Percentiles rank a stretch among this genome's conserved stretches.
These are phyloP conservation scores for Pythium coloratum DNA, from an alignment of 352 stramenopile species.

Conservation along the genomic window DNA sequence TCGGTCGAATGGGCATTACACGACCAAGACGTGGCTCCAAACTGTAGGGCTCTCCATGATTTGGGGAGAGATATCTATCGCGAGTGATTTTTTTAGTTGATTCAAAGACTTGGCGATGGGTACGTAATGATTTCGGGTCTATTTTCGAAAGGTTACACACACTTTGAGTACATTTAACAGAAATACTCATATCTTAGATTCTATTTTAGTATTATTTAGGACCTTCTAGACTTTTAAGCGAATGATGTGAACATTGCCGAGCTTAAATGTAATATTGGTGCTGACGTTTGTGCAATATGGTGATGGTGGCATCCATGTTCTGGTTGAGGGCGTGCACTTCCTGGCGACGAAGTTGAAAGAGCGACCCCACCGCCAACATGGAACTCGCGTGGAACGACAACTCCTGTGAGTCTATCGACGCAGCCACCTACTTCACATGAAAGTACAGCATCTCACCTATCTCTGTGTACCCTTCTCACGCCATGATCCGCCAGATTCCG, in stretches of 20 bases:
- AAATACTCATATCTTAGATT: too few relatives aligned
- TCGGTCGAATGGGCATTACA: neutral
- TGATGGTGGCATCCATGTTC: slow-evolving; percentile 8
- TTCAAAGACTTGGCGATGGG: neutral
- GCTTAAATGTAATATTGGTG: neutral
- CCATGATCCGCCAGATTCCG: slow-evolving; percentile 32
- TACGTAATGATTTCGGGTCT: neutral
- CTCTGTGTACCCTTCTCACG: neutral
- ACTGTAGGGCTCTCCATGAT: neutral
- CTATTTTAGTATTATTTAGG: too few relatives aligned
- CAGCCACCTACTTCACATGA: neutral
- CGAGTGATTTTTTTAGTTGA: neutral
- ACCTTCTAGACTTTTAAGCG: too few relatives aligned
- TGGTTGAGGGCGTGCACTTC: neutral
- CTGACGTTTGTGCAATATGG: slow-evolving; percentile 11
- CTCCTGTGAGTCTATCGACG: slow-evolving; percentile 56
- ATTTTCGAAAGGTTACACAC: neutral
- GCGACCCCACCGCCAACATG: slow-evolving; percentile 30
- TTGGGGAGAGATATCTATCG: neutral
- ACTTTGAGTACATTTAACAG: too few relatives aligned
- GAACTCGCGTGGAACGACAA: slow-evolving; percentile 70
- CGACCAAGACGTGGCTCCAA: neutral
- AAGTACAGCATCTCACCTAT: neutral
- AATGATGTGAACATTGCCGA: neutral
- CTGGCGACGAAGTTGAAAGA: slow-evolving; percentile 2